Evolutionary conservation across 2,329 filamentous ascomycete genomes (phyloP), one percentile per base, ranked within the genome.

Genomic region (Colletotrichum sp.): DNA sequence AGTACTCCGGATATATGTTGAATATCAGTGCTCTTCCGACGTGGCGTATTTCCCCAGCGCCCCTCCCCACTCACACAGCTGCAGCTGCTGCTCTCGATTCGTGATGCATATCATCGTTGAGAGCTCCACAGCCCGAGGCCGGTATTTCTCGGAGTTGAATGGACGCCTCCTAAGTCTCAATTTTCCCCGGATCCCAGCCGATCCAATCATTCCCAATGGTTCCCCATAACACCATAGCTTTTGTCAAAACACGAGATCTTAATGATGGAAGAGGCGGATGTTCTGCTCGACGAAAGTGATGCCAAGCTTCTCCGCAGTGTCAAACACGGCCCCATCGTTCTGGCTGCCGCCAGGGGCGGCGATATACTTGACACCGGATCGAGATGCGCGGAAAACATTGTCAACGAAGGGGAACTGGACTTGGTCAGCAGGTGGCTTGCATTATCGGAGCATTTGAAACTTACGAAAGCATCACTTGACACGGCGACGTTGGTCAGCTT

Each of bases 231-330:
- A 76, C 71, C 72, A 18, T 66, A 71, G 44, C 28, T 49, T 62
- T 44, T 13, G 13, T 6, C 8, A 52, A 57, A 30, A 64, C 21
- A 65, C 65, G 30, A 75, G 28, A 68, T 67, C 64, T 81, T 94
- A 99, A 87, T 99, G 96, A 87, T 98, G 96, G 93, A 99, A 99
- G 79, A 99, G 90, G 80, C 97, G 93, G 76, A 95, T 94, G 84
- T 94, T 95, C 90, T 99, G 97, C 90, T 99, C 96, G 49, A 99
- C 94, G 86, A 99, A 98, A 60, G 94, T 96, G 81, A 99, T 98
- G 71, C 94, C 95, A 78, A 98, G 89, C 88, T 96, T 95, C 89
- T 98, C 95, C 7, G 96, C 95, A 13, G 96, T 98, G 84, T 95
- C 93, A 81, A 98, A 95, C 62, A 97, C 95, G 66, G 93, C 91